Conservation (phyloP, 768 basidiomycete genomes). For the Strobilomyces confusus region DNA sequence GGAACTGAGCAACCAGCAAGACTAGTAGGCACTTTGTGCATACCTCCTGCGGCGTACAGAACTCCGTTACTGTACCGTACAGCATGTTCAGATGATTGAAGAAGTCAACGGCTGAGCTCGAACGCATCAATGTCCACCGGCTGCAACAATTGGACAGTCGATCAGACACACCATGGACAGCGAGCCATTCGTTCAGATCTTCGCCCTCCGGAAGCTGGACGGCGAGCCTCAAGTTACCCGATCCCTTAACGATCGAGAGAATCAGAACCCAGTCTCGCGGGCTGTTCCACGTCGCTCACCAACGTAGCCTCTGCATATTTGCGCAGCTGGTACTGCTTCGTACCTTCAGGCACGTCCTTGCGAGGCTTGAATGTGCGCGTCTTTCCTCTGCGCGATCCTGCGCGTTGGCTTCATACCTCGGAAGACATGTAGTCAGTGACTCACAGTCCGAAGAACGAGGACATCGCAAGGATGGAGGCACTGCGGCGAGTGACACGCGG, state of each 20-base stretch:
- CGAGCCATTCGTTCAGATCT: slow-evolving; percentile 98
- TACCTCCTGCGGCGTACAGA: slow-evolving; percentile 92
- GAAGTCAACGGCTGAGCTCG: slow-evolving; percentile 87
- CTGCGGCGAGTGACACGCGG: slow-evolving; percentile 1
- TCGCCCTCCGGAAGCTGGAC: slow-evolving; percentile 96
- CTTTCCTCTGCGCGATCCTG: slow-evolving; percentile 59
- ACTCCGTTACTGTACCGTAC: slow-evolving; percentile 97
- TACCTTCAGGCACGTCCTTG: slow-evolving; percentile 91
- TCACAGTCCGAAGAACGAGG: slow-evolving; percentile 86
- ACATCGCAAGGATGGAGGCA: slow-evolving; percentile 45
- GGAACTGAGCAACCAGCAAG: slow-evolving; percentile 2
- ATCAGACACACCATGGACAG: slow-evolving; percentile 94
- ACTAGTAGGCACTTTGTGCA: slow-evolving; percentile 18
- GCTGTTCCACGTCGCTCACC: slow-evolving; percentile 35
- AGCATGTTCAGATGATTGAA: slow-evolving; percentile 99
- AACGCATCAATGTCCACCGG: background rate
- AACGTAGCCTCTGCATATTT: slow-evolving; percentile 97
- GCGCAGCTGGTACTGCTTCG: slow-evolving; percentile 96
- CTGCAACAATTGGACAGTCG: slow-evolving; percentile 5
- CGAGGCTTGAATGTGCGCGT: slow-evolving; percentile 95
- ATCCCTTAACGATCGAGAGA: slow-evolving; percentile 54
- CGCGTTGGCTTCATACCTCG: slow-evolving; percentile 10
- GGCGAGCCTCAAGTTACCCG: slow-evolving; percentile 89
- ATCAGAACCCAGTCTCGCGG: slow-evolving; percentile 11
- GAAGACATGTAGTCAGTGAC: slow-evolving; percentile 25